Evolutionary conservation across 306 rosid species (phyloP).

Genomic region (Lupinus albus): DNA sequence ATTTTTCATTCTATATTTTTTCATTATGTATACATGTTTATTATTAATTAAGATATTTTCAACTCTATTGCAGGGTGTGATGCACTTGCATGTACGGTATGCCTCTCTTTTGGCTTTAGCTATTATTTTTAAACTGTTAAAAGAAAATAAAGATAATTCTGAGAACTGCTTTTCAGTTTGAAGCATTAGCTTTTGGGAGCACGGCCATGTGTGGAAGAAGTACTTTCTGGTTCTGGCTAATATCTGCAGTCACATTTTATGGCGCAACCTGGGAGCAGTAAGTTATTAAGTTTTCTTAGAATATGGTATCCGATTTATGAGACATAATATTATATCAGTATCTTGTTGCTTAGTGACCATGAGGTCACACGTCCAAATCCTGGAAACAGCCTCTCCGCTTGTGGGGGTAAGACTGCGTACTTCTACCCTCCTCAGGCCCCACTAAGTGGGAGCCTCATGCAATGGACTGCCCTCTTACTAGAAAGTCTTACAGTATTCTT

Average conservation of each 20-base stretch:
- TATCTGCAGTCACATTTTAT: constrained; percentile 89
- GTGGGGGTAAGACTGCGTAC: no score
- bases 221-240: constrained; percentile 95
- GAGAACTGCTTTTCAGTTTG: constrained; percentile 60
- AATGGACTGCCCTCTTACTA: no score
- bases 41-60: constrained; percentile 44
- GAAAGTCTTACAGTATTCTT: constrained; percentile 2
- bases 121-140: constrained; percentile 34
- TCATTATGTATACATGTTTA: not conserved
- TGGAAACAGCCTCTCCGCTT: no score
- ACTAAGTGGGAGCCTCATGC: no score
- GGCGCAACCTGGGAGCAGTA: constrained; percentile 98
- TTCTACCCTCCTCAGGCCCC: no score
- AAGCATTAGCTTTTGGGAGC: constrained; percentile 90
- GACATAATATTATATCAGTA: not conserved
- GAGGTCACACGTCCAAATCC: no score
- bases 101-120: constrained; percentile 40
- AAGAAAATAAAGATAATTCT: constrained; percentile 36
- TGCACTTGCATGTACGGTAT: constrained; percentile 96
- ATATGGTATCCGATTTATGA: not conserved
- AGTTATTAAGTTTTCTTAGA: constrained; percentile 48
- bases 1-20: constrained; percentile 20
- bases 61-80: constrained; percentile 84
- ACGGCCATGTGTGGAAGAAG: constrained; percentile 86
- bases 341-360: no score